A percentile compares a stretch with the other conserved stretches of the same genome.
These are phyloP conservation scores for Xylariaceae sp. DNA, from an alignment of 2,329 filamentous ascomycete genomes.

Conservation along the genomic window DNA sequence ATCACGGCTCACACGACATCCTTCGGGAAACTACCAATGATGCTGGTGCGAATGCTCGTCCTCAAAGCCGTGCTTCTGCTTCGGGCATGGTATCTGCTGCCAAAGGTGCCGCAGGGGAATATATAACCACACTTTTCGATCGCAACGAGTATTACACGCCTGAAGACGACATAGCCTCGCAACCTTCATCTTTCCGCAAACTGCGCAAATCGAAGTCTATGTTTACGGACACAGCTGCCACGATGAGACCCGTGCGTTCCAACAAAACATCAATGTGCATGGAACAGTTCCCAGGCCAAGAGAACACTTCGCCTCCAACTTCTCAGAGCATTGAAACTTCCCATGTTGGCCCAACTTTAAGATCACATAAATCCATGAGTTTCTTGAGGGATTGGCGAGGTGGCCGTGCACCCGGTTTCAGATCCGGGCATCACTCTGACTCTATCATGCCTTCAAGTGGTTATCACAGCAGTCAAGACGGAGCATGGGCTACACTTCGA, in stretches of 20 bases:
- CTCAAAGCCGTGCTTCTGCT: slow-evolving; percentile 21
- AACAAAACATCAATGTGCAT: slow-evolving; percentile 10
- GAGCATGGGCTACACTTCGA: slow-evolving; percentile 25
- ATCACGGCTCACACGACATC: slow-evolving; percentile 4
- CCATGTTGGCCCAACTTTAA: slow-evolving; percentile 28
- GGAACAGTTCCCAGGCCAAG: slow-evolving; percentile 12
- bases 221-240: slow-evolving; percentile 36
- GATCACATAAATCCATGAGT: slow-evolving; percentile 52
- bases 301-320: not conserved
- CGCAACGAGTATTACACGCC: slow-evolving; percentile 42
- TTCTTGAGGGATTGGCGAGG: slow-evolving; percentile 38
- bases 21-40: not conserved
- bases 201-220: slow-evolving; percentile 54
- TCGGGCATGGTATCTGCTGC: slow-evolving; percentile 27
- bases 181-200: slow-evolving; percentile 44
- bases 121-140: slow-evolving; percentile 35
- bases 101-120: slow-evolving; percentile 32
- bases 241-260: slow-evolving; percentile 6
- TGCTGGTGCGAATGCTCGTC: slow-evolving; percentile 7
- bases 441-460: slow-evolving; percentile 3
- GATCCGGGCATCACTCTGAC: slow-evolving; percentile 4
- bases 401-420: slow-evolving; percentile 3
- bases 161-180: slow-evolving; percentile 45
- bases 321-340: too few species aligned
- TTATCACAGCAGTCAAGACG: slow-evolving; percentile 1